phyloP scores from a whole-genome alignment of 1,139 yeast genomes.

The Yamadazyma conglobata region DNA sequence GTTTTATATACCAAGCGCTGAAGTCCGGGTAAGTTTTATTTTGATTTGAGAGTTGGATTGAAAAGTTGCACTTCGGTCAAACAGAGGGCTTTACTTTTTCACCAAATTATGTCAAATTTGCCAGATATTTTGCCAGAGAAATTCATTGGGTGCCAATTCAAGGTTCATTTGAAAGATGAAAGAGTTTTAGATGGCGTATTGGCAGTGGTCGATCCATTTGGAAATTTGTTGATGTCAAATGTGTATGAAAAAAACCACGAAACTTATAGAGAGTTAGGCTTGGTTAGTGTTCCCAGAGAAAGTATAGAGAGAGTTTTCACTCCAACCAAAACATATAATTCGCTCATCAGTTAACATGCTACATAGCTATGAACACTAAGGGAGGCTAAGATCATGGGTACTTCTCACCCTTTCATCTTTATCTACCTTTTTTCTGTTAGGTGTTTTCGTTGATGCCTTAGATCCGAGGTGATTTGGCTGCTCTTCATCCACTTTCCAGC shows the following conservation, averaged over 20 bases:
- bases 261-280: constrained; percentile 36
- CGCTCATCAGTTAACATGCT: too few relatives aligned
- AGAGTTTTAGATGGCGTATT: constrained; percentile 37
- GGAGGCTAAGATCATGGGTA: too few relatives aligned
- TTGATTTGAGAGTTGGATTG: background rate
- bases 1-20: constrained; percentile 3
- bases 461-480: too few relatives aligned
- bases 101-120: background rate
- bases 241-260: constrained; percentile 33
- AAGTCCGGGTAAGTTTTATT: constrained; percentile 2
- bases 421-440: too few relatives aligned
- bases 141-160: constrained; percentile 33
- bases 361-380: too few relatives aligned
- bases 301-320: constrained; percentile 26
- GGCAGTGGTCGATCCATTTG: constrained; percentile 46
- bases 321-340: constrained; percentile 22
- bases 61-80: too few relatives aligned
- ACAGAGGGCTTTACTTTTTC: too few relatives aligned
- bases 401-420: too few relatives aligned
- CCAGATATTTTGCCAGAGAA: constrained; percentile 18
- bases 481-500: too few relatives aligned
- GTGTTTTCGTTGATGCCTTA: too few relatives aligned
- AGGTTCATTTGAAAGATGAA: constrained; percentile 28
- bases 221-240: constrained; percentile 37
- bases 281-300: constrained; percentile 44